Percentiles rank a stretch among this genome's conserved stretches.
Conservation (phyloP, 495 filamentous ascomycete genomes). For the Tuber microsphaerosporum region DNA sequence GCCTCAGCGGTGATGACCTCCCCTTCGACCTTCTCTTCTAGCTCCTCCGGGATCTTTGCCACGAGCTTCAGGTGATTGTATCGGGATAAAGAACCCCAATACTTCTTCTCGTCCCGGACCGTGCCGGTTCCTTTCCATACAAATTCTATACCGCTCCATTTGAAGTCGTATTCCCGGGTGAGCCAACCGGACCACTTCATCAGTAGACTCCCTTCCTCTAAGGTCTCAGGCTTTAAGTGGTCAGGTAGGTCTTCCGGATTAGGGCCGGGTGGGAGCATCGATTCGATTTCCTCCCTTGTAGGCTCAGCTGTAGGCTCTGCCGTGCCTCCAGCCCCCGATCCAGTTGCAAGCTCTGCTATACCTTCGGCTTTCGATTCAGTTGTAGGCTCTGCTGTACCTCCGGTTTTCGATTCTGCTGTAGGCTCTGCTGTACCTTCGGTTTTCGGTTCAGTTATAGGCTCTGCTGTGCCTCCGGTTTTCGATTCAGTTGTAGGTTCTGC, state of each 20-base stretch:
- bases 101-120: slow-evolving; percentile 32
- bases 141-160: slow-evolving; percentile 19
- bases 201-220: slow-evolving; percentile 21
- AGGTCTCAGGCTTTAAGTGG: slow-evolving; percentile 24
- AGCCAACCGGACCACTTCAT: slow-evolving; percentile 37
- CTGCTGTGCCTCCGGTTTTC: background rate
- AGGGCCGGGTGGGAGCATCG: slow-evolving; percentile 11
- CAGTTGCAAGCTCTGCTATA: background rate
- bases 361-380: background rate
- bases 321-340: too few relatives aligned
- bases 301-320: slow-evolving; percentile 4
- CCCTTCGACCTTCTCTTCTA: slow-evolving; percentile 4
- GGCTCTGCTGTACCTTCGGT: too few relatives aligned
- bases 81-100: slow-evolving; percentile 23
- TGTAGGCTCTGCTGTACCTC: background rate
- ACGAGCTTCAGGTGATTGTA: slow-evolving; percentile 38
- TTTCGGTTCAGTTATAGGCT: background rate
- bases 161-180: slow-evolving; percentile 32
- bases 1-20: background rate
- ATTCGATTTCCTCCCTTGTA: background rate
- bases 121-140: slow-evolving; percentile 36
- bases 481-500: background rate
- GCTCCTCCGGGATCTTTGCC: slow-evolving; percentile 21
- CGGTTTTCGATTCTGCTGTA: background rate
- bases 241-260: slow-evolving; percentile 15